Evolutionary conservation across 1,139 yeast species (phyloP), one percentile per base, ranked within the genome.

Genomic region (Zygoascus sp.): DNA sequence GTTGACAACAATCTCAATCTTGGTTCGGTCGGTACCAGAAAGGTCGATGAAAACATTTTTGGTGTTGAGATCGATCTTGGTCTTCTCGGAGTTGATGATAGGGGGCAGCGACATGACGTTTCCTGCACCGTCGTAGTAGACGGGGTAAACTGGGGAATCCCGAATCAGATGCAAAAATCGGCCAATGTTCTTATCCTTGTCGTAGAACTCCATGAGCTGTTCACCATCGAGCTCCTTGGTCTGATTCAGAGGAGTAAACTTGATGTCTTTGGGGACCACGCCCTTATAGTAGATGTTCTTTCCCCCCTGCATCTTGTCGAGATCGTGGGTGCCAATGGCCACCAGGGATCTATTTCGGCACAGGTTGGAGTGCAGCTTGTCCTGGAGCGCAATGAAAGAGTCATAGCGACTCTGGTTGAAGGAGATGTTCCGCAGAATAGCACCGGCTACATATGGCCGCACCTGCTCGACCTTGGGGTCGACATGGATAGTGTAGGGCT

Each of bases 281-380:
- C 92, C 97, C 64, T 84, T 88, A 72, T 88, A 94, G 72, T 87
- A 90, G 35, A 63, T 54, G 48, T 90, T 80, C 72, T 89, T 87
- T 47, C 96, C 96, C 21, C 92, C 88, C 40, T 77, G 68, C 57
- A 92, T 72, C 45, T 85, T 79, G 65, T 87, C 96, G 53, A 84
- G 73, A 69, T 94, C 97, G 65, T 94, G 99, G 50, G 99, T 94
- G 60, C 99, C 99, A 75, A 90, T 89, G 50, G 98, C 97, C 47
- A 92, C 98, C 60, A 94, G 77, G 38, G 96, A 83, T 75, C 99
- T 85, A 69, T 90, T 86, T 74, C 98, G 90, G 69, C 98, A 92
- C 63, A 94, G 74, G 68, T 94, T 94, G 52, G 95, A 75, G 71
- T 94, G 99, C 57, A 94, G 76, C 69, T 94, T 94, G 68, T 94